Base-by-base conservation (phyloP, 129 eudicot species). In the Centella asiatica region DNA sequence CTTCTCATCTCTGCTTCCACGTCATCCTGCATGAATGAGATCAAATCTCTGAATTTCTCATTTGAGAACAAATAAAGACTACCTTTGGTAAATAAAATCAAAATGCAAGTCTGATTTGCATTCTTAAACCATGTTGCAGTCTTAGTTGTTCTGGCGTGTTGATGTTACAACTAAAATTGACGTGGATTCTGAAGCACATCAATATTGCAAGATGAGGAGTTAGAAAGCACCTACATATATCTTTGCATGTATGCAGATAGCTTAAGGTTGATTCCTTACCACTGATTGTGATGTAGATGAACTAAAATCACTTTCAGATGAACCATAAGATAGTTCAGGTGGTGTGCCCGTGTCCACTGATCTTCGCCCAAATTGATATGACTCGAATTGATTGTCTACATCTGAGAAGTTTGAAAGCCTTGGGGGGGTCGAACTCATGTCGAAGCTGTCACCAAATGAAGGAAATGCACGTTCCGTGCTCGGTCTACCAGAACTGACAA, bases 401-500 rank as follows among this genome's bases (percentile, higher is more conserved):
- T 90, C 97, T 18, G 95, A 85, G 70, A 58, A 11, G 47, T 34
- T 58, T n/a, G 63, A 58, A 34, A 58, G 29, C 28, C 63, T 34
- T 1, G 46, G 19, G n/a, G 59, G 37, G n/a, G 63, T 58, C 10
- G 46, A 34, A 40, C 63, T 58, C 51, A 50, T 61, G 14, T 76
- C 79, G n/a, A 70, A 72, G 67, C 74, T 68, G 13, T 85, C 95
- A 69, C 28, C 53, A 14, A 51, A 62, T 37, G 83, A 44, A 42
- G 86, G 95, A 67, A 85, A 72, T 28, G 74, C 22, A 36, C 64
- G 59, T 36, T 90, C 97, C 39, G 73, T 37, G 71, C 97, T 86
- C 31, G 71, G 78, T 72, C 95, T 83, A 53, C 77, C 86, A 52
- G 81, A 55, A 74, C 83, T 84, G 34, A 86, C 94, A 67, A 81